Evolutionary conservation across 2,329 filamentous ascomycete species (phyloP).

Genomic region (Trichophyton simii): DNA sequence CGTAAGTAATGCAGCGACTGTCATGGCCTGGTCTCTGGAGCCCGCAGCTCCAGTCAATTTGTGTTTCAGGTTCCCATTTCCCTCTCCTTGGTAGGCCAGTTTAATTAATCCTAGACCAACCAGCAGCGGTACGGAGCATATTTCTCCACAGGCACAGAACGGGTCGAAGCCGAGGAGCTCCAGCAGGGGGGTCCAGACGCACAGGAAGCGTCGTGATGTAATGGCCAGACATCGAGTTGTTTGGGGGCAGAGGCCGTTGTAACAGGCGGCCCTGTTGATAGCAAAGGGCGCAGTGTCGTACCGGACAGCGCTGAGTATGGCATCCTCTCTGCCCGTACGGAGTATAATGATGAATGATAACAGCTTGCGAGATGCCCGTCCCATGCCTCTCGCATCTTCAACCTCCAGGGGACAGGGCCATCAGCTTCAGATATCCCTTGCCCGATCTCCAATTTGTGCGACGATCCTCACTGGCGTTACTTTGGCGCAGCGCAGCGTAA

Average conservation of each 20-base stretch:
- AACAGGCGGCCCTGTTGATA: too few species aligned
- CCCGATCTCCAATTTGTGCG: not conserved
- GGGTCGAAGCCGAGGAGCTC: not conserved
- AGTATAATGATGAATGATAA: too few species aligned
- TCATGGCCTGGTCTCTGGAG: not conserved
- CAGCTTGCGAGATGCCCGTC: not conserved
- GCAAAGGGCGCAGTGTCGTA: too few species aligned
- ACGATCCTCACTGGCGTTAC: not conserved
- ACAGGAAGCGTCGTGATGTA: not conserved
- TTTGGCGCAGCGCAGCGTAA: not conserved
- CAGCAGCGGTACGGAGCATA: conserved; percentile 1
- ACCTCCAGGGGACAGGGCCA: not conserved
- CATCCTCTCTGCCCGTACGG: too few species aligned
- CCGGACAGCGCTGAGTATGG: too few species aligned
- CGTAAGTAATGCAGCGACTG: not conserved
- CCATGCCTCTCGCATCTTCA: not conserved
- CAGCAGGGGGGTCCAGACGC: not conserved
- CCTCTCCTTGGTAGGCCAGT: not conserved
- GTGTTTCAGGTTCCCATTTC: not conserved
- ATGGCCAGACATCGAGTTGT: not conserved
- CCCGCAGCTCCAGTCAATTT: not conserved
- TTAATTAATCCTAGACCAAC: not conserved
- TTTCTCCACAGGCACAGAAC: not conserved
- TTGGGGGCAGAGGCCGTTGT: too few species aligned
- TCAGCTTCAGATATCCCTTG: not conserved